Conservation (phyloP, 2,329 filamentous ascomycete species). For the Metarhizium guizhouense region DNA sequence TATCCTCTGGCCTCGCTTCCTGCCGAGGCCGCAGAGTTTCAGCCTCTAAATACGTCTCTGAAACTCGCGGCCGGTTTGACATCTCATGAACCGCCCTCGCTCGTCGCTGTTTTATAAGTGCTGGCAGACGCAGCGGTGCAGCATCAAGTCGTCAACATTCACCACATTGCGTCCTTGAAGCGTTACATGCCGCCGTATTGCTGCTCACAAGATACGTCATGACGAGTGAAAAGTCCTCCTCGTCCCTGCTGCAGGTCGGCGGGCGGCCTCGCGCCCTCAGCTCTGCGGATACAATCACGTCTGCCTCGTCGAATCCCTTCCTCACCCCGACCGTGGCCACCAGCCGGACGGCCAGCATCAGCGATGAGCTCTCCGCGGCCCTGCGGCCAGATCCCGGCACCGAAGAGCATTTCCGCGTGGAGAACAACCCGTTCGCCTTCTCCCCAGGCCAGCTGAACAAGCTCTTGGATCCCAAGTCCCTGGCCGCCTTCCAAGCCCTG, state of each 20-base stretch:
- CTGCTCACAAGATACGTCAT: too few relatives aligned
- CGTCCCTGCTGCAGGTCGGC: conserved; percentile 5
- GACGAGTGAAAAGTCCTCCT: neutral
- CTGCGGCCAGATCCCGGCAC: conserved; percentile 62
- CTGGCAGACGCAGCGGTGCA: too few relatives aligned
- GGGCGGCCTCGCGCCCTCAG: conserved; percentile 9
- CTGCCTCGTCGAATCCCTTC: conserved; percentile 15
- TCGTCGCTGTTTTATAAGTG: too few relatives aligned
- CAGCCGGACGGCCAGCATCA: conserved; percentile 10
- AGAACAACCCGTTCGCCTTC: conserved; percentile 77
- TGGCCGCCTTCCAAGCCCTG: conserved; percentile 64
- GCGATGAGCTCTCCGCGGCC: conserved; percentile 38
- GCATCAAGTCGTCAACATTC: too few relatives aligned
- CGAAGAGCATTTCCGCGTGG: conserved; percentile 61
- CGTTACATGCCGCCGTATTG: too few relatives aligned
- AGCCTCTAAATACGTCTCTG: neutral
- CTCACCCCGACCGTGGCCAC: conserved; percentile 12
- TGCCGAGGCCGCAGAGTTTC: neutral
- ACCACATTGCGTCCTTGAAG: too few relatives aligned
- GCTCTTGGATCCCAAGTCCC: conserved; percentile 70
- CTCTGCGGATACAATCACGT: conserved; percentile 11
- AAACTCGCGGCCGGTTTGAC: neutral
- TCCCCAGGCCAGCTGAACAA: conserved; percentile 72
- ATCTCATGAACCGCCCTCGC: neutral
- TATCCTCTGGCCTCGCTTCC: neutral